phyloP scores from a whole-genome alignment of 176 grass and related monocot genomes.

The Cenchrus fungigraminus region DNA sequence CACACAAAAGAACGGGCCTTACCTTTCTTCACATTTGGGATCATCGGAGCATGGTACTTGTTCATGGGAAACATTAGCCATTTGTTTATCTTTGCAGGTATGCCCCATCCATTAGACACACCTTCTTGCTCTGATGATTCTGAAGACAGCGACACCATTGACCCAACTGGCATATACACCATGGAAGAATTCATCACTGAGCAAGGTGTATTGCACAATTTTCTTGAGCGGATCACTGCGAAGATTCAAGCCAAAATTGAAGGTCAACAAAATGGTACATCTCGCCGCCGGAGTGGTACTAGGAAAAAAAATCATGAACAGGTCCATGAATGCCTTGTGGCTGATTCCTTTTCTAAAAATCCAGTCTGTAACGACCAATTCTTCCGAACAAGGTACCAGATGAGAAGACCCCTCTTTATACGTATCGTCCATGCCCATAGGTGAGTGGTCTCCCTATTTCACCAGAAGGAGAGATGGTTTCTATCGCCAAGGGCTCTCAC shows the following conservation, averaged over 20 bases:
- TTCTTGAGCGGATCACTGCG: constrained; percentile 31
- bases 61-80: neutral
- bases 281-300: constrained; percentile 4
- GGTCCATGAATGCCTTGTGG: constrained; percentile 34
- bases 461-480: constrained; percentile 36
- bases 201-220: constrained; percentile 42
- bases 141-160: neutral
- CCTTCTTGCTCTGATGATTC: constrained; percentile 41
- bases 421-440: constrained; percentile 35
- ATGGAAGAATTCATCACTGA: constrained; percentile 40
- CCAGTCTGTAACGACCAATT: constrained; percentile 17
- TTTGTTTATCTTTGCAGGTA: constrained; percentile 34
- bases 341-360: constrained; percentile 45
- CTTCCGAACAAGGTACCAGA: constrained; percentile 35
- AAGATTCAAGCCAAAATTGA: constrained; percentile 49
- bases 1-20: no score
- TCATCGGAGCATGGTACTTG: neutral
- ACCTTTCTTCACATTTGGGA: neutral
- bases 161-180: constrained; percentile 38
- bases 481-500: constrained; percentile 40
- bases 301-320: constrained; percentile 46
- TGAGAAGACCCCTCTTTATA: constrained; percentile 47
- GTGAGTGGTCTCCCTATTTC: constrained; percentile 50
- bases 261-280: constrained; percentile 24
- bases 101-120: constrained; percentile 34